Conservation (phyloP, 2,329 filamentous ascomycete genomes). For the Chrysoporthe austroafricana region DNA sequence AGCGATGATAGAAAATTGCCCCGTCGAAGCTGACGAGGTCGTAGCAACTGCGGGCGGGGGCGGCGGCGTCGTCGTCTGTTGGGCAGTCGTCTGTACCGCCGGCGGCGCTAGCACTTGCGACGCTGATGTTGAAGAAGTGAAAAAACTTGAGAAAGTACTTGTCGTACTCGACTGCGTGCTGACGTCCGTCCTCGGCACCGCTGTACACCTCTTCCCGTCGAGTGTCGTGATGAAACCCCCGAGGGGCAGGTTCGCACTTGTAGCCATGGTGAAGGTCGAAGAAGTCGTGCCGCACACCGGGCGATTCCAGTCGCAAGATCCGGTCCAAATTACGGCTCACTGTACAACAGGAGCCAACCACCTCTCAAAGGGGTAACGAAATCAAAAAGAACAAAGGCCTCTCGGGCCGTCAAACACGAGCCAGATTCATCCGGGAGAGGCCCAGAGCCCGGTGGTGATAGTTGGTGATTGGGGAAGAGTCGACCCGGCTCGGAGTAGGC, state of each 20-base stretch:
- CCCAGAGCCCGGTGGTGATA: background rate
- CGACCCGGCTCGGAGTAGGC: background rate
- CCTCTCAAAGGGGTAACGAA: slow-evolving; percentile 34
- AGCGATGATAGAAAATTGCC: slow-evolving; percentile 31
- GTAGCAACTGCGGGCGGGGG: slow-evolving; percentile 28
- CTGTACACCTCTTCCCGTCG: slow-evolving; percentile 57
- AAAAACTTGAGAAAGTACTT: slow-evolving; percentile 23
- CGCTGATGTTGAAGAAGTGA: slow-evolving; percentile 17
- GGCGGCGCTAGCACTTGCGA: slow-evolving; percentile 30
- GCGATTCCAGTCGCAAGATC: slow-evolving; percentile 50
- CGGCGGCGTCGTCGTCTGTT: slow-evolving; percentile 23
- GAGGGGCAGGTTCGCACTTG: slow-evolving; percentile 46
- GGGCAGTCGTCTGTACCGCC: slow-evolving; percentile 23
- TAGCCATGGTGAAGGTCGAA: slow-evolving; percentile 42
- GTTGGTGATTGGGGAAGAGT: background rate
- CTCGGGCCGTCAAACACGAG: slow-evolving; percentile 45
- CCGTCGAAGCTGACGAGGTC: slow-evolving; percentile 25
- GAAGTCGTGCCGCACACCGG: slow-evolving; percentile 27
- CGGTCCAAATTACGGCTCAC: slow-evolving; percentile 34
- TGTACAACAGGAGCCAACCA: slow-evolving; percentile 36
- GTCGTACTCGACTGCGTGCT: slow-evolving; percentile 32
- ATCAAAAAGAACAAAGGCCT: slow-evolving; percentile 37
- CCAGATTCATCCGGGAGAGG: slow-evolving; percentile 44
- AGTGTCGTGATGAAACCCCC: slow-evolving; percentile 55
- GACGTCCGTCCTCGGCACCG: slow-evolving; percentile 46